These are phyloP conservation scores for Emergomyces pasteurianus DNA, from an alignment of 2,329 filamentous ascomycete species.

Conservation along the genomic window DNA sequence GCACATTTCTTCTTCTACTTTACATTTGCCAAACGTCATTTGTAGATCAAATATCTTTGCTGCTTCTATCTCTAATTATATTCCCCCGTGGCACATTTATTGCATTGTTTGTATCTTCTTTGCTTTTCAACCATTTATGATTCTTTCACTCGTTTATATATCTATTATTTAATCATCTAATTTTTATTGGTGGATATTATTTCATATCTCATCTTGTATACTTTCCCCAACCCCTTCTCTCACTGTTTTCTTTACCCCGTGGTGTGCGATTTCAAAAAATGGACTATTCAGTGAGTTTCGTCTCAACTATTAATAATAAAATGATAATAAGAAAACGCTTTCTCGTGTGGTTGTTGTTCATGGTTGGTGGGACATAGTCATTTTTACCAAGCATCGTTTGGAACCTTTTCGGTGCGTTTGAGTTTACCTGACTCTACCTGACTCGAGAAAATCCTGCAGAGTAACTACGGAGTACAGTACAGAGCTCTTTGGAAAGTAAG, in stretches of 20 bases:
- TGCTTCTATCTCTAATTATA: background rate
- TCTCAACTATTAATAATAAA: background rate
- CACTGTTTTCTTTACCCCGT: too few species aligned
- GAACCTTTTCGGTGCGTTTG: background rate
- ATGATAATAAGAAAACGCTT: background rate
- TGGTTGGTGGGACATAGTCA: background rate
- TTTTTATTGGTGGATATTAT: conserved; percentile 1
- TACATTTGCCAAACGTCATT: background rate
- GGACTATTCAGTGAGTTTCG: background rate
- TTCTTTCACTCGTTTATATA: conserved; percentile 1
- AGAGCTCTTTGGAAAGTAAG: too few species aligned
- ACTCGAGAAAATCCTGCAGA: background rate
- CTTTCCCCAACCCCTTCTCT: background rate
- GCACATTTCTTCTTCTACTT: background rate
- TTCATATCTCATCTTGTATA: background rate
- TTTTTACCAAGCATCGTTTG: background rate
- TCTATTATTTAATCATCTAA: background rate
- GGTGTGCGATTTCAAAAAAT: background rate
- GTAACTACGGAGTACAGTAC: too few species aligned
- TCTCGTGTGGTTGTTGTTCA: background rate
- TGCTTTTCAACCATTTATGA: background rate
- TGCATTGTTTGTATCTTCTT: background rate
- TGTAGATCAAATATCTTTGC: background rate
- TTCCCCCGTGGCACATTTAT: background rate
- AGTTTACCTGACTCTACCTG: background rate